Percentiles rank a stretch among this genome's conserved stretches.
Evolutionary conservation across 2,329 filamentous ascomycete genomes (phyloP).

Genomic region (Diaporthe sp.): DNA sequence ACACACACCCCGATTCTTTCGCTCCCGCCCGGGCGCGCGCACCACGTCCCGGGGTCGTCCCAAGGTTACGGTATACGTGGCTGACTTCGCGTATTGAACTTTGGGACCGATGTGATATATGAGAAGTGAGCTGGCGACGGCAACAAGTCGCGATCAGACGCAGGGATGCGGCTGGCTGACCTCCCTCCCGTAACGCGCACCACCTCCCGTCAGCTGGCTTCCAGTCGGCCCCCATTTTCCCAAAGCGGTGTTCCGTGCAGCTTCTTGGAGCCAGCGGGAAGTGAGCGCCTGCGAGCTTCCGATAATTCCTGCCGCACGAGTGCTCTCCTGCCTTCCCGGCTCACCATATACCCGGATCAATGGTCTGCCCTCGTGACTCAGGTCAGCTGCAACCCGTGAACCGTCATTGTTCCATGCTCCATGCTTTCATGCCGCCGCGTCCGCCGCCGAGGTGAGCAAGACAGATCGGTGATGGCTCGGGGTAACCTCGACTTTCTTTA

Average conservation of each 20-base stretch:
- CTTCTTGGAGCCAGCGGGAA: not conserved
- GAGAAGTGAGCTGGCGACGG: slow-evolving; percentile 22
- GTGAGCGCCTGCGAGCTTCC: not conserved
- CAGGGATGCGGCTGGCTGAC: slow-evolving; percentile 23
- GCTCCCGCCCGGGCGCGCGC: slow-evolving; percentile 21
- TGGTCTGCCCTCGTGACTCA: not conserved
- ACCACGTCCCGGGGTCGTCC: not conserved
- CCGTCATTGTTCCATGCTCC: not conserved
- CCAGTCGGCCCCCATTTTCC: not conserved
- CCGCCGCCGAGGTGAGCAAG: not conserved
- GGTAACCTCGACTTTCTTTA: not conserved
- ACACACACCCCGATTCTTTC: not conserved
- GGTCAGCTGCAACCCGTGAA: slow-evolving; percentile 26
- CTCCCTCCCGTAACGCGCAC: not conserved
- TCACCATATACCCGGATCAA: slow-evolving; percentile 4
- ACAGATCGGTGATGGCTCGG: slow-evolving; percentile 3
- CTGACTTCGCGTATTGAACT: not conserved
- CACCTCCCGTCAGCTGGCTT: slow-evolving; percentile 15
- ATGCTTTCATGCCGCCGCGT: not conserved
- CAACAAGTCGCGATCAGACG: slow-evolving; percentile 24
- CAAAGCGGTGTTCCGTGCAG: slow-evolving; percentile 28
- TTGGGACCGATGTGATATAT: slow-evolving; percentile 23
- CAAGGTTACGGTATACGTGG: slow-evolving; percentile 20
- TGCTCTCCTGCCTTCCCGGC: not conserved
- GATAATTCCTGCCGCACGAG: not conserved